Conservation (phyloP, 1,284 basidiomycete genomes). For the Filobasidium uniguttulatum region DNA sequence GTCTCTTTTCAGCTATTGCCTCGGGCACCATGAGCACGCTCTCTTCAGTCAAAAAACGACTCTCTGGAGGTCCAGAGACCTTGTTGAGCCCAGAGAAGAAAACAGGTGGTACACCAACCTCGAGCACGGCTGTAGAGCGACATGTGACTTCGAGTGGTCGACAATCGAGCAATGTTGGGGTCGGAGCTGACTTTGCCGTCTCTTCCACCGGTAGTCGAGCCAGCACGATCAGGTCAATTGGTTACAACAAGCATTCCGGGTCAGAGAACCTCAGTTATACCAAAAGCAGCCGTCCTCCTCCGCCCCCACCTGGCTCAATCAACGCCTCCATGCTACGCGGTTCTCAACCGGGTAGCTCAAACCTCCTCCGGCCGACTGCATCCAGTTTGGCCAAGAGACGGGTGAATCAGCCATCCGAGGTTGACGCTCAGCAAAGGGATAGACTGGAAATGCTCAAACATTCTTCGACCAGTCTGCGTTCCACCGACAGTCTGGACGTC, state of each 20-base stretch:
- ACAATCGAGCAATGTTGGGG: neutral
- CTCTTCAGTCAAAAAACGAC: neutral
- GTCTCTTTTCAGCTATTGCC: neutral
- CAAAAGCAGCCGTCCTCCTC: neutral
- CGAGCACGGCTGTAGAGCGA: neutral
- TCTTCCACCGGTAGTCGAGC: no score
- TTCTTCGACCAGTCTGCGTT: no score
- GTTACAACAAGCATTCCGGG: neutral
- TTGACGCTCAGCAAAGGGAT: no score
- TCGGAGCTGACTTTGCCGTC: no score
- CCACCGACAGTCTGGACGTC: no score
- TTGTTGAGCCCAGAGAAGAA: neutral
- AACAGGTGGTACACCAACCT: neutral
- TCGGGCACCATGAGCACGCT: neutral
- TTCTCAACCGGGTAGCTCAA: neutral
- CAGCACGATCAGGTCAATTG: neutral
- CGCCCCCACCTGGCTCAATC: neutral
- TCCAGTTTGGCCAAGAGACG: neutral
- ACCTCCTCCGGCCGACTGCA: neutral
- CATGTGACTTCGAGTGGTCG: neutral
- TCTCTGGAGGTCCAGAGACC: neutral
- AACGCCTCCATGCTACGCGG: neutral
- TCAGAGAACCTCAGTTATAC: neutral
- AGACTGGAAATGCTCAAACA: no score
- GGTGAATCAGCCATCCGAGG: no score